phyloP scores from a whole-genome alignment of 331 rosid genomes.

The Acacia pycnantha region DNA sequence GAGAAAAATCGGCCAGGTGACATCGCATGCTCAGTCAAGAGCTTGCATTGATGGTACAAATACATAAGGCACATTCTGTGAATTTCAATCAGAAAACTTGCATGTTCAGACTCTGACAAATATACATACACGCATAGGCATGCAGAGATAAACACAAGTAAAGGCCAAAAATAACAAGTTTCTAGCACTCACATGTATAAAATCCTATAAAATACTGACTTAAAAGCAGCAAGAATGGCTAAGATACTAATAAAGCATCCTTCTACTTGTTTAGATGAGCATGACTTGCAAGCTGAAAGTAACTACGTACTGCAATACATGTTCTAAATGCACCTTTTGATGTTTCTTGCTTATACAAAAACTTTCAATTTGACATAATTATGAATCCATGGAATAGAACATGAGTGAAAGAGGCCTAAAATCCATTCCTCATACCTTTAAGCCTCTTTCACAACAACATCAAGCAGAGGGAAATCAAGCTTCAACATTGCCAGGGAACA shows the following conservation, averaged over 20 bases:
- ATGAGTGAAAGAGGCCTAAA: not conserved
- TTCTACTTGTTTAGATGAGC: not conserved
- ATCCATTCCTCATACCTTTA: not conserved
- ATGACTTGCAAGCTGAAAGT: not conserved
- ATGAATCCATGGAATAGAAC: not conserved
- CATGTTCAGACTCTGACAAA: not conserved
- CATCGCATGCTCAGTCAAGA: conserved; percentile 90
- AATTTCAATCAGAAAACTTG: conserved; percentile 5
- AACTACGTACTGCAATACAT: not conserved
- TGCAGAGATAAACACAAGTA: not conserved
- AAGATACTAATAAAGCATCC: not conserved
- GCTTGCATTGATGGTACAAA: conserved; percentile 91
- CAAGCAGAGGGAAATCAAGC: no score
- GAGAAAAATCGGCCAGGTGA: no score
- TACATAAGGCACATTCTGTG: conserved; percentile 81
- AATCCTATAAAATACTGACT: not conserved
- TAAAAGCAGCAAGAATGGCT: not conserved
- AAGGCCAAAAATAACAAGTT: not conserved
- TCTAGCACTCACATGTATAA: not conserved
- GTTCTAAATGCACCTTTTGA: not conserved
- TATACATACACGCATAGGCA: no score
- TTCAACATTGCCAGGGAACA: no score
- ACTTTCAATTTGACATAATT: not conserved
- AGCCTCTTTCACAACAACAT: not conserved
- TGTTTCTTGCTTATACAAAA: not conserved